Evolutionary conservation across 352 stramenopile species (phyloP).

Genomic region (Globisporangium okanoganense): DNA sequence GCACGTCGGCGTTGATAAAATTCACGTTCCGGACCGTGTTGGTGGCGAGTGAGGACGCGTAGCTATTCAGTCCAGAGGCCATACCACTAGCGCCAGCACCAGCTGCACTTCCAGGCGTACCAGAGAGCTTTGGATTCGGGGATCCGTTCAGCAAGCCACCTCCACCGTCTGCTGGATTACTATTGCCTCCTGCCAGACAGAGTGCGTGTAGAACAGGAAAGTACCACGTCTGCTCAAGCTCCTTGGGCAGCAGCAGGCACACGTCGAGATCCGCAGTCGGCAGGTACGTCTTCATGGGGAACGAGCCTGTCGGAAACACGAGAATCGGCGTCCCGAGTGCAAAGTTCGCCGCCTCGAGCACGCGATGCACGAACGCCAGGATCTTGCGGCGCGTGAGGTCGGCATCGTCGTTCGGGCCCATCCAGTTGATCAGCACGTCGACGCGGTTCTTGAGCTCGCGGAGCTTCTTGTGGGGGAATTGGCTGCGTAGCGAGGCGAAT

Average conservation of each 20-base stretch:
- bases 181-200: slow-evolving; percentile 52
- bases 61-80: not conserved
- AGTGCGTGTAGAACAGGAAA: slow-evolving; percentile 82
- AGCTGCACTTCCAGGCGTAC: not conserved
- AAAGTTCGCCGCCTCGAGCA: slow-evolving; percentile 55
- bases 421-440: slow-evolving; percentile 55
- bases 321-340: slow-evolving; percentile 36
- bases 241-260: slow-evolving; percentile 73
- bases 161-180: slow-evolving; percentile 10
- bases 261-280: slow-evolving; percentile 85
- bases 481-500: slow-evolving; percentile 21
- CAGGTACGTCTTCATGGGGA: slow-evolving; percentile 90
- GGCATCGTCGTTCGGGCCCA: slow-evolving; percentile 58
- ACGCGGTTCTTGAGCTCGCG: slow-evolving; percentile 22
- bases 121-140: slow-evolving; percentile 12
- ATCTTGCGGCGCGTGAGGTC: slow-evolving; percentile 63
- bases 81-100: not conserved
- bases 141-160: slow-evolving; percentile 17
- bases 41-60: not conserved
- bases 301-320: slow-evolving; percentile 78
- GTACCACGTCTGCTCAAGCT: slow-evolving; percentile 84
- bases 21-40: slow-evolving; percentile 86
- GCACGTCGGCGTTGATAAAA: slow-evolving; percentile 87
- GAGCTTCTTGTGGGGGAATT: slow-evolving; percentile 34
- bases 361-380: slow-evolving; percentile 57